phyloP scores from a whole-genome alignment of 176 grass and related monocot genomes.

The Triticum turgidum region DNA sequence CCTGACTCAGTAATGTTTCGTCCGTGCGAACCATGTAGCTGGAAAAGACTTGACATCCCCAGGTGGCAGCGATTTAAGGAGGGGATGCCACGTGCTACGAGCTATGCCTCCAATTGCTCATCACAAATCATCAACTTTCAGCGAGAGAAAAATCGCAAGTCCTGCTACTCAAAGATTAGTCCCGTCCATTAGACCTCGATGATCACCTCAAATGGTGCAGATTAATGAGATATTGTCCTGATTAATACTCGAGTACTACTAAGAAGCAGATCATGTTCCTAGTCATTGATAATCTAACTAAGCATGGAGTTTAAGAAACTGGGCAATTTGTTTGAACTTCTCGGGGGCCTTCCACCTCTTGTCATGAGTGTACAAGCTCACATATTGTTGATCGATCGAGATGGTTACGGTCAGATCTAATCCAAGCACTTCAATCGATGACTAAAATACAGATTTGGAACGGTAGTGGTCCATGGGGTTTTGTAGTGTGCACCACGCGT shows the following conservation, averaged over 20 bases:
- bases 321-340: neutral
- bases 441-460: neutral
- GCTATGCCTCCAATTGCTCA: too few relatives aligned
- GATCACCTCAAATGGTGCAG: neutral
- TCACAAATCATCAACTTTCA: neutral
- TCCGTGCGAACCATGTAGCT: neutral
- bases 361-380: neutral
- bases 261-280: neutral
- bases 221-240: neutral
- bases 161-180: neutral
- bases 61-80: neutral
- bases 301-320: neutral
- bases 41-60: neutral
- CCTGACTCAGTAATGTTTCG: neutral
- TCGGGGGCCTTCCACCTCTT: neutral
- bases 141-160: neutral
- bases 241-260: neutral
- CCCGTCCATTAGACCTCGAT: too few relatives aligned
- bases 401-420: neutral
- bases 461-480: conserved; percentile 26
- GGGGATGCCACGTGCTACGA: neutral
- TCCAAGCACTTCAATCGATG: neutral
- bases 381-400: neutral
- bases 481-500: conserved; percentile 16
- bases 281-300: neutral